Percentiles rank a stretch among this genome's conserved stretches.
Conservation (phyloP, 73 alveolate species). For the Paramecium sonneborni region DNA sequence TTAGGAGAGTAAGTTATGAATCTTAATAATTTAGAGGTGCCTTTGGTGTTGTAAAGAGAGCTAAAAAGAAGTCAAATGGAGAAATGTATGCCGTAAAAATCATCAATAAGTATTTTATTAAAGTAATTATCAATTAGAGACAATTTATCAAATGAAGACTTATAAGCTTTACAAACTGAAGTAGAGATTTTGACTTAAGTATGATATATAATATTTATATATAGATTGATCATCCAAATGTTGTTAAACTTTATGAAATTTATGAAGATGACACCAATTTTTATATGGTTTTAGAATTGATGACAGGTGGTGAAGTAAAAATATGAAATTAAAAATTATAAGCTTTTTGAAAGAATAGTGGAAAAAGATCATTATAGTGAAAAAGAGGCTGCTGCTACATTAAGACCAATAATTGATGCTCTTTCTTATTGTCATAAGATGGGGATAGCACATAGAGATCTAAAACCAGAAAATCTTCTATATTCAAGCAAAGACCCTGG, state of each 20-base stretch:
- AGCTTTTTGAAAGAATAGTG: constrained; percentile 81
- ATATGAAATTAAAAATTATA: not conserved
- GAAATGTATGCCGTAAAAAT: constrained; percentile 84
- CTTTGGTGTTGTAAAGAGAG: constrained; percentile 82
- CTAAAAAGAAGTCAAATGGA: constrained; percentile 81
- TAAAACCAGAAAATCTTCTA: constrained; percentile 72
- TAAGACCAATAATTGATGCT: constrained; percentile 79
- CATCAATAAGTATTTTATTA: constrained; percentile 74
- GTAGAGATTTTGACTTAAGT: constrained; percentile 83
- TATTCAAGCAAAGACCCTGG: constrained; percentile 65
- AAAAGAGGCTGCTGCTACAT: constrained; percentile 80
- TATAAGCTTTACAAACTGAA: constrained; percentile 74
- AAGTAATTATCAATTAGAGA: constrained; percentile 2
- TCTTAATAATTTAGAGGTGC: constrained; percentile 69
- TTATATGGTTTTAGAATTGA: constrained; percentile 83
- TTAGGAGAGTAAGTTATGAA: constrained; percentile 55
- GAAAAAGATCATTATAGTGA: constrained; percentile 86
- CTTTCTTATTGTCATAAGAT: constrained; percentile 77
- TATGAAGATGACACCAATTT: constrained; percentile 79
- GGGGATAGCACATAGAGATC: constrained; percentile 83
- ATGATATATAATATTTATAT: not conserved
- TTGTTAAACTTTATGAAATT: constrained; percentile 82
- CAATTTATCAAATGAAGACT: constrained; percentile 77
- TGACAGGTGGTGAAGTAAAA: constrained; percentile 88
- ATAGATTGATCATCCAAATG: constrained; percentile 88